A percentile compares a stretch with the other conserved stretches of the same genome.
phyloP scores from a whole-genome alignment of 352 stramenopile genomes.

The Globisporangium uncinulatum region DNA sequence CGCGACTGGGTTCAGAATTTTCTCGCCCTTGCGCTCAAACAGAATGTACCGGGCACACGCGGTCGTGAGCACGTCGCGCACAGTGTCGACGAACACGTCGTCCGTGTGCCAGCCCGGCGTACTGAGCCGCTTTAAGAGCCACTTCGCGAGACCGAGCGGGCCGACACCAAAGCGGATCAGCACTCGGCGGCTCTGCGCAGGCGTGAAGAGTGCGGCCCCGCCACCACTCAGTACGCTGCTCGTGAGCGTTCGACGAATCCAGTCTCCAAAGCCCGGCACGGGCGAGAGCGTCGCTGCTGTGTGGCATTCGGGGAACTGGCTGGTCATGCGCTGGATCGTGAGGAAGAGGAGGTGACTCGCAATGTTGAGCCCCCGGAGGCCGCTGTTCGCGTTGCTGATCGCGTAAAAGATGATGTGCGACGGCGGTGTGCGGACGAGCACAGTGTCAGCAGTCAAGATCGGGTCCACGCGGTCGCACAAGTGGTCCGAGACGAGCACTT shows the following conservation, averaged over 20 bases:
- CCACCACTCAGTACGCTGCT: conserved; percentile 7
- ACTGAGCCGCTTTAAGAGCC: conserved; percentile 56
- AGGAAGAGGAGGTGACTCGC: conserved; percentile 80
- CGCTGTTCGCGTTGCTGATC: conserved; percentile 74
- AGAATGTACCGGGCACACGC: conserved; percentile 75
- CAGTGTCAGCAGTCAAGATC: conserved; percentile 51
- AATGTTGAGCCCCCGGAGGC: conserved; percentile 76
- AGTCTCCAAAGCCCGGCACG: conserved; percentile 67
- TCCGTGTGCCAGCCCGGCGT: conserved; percentile 45
- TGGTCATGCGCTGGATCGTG: conserved; percentile 73
- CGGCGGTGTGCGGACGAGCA: conserved; percentile 25
- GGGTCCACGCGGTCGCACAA: conserved; percentile 57
- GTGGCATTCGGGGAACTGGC: conserved; percentile 53
- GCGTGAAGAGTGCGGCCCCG: conserved; percentile 40
- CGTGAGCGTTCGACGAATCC: conserved; percentile 48
- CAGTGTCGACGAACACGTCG: conserved; percentile 32
- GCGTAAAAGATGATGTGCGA: conserved; percentile 86
- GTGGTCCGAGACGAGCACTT: conserved; percentile 66
- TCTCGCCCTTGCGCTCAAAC: conserved; percentile 69
- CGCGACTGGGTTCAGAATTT: conserved; percentile 76
- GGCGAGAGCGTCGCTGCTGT: conserved; percentile 72
- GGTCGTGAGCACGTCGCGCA: conserved; percentile 44
- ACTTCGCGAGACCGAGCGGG: conserved; percentile 52
- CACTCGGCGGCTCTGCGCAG: conserved; percentile 40
- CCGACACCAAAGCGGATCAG: conserved; percentile 57